Evolutionary conservation across 2,329 filamentous ascomycete genomes (phyloP), one percentile per base, ranked within the genome.

Genomic region (Epicoccum nigrum): DNA sequence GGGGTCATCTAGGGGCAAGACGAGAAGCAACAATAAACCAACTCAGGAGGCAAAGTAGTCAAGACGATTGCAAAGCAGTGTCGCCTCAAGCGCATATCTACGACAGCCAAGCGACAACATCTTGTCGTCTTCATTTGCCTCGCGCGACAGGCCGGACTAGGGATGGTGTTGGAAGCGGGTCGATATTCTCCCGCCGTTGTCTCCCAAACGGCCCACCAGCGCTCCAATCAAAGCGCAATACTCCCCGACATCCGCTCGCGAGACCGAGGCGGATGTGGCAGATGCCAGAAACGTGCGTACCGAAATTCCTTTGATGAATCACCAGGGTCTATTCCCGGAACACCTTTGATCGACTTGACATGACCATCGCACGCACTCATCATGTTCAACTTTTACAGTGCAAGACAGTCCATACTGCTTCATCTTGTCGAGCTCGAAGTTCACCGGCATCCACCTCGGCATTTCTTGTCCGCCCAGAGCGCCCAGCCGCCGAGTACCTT

Each of bases 401-500:
- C 28, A 30, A 30, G 13, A n/a, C 7, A 30, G 13, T 9, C 3
- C 9, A 30, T 13, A n/a, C 28, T 30, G 9, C 28, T 30, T 7
- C 13, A 12, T n/a, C 28, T 30, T 11, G 7, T 30, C 7, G 4
- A 8, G 25, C 15, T 21, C 19, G 16, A 42, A 16, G 30, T 11
- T 15, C 5, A 6, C 28, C 43, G 20, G 20, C 27, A 32, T 43
- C 32, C 20, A 20, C 38, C 27, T 52, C 33, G 37, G 27, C 48
- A 40, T 15, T 15, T 28, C 9, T 2, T 8, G n/a, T 25, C 19
- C 31, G 50, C 51, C 51, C 23, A 54, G 51, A 45, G 40, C 31
- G 51, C 50, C 50, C 39, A 53, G 50, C 44, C 38, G 50, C 51
- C 51, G 45, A 54, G 45, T 41, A n/a, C n/a, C n/a, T n/a, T n/a